These are phyloP conservation scores for Staphylotrichum longicolle DNA, from an alignment of 495 filamentous ascomycete species.

Conservation along the genomic window DNA sequence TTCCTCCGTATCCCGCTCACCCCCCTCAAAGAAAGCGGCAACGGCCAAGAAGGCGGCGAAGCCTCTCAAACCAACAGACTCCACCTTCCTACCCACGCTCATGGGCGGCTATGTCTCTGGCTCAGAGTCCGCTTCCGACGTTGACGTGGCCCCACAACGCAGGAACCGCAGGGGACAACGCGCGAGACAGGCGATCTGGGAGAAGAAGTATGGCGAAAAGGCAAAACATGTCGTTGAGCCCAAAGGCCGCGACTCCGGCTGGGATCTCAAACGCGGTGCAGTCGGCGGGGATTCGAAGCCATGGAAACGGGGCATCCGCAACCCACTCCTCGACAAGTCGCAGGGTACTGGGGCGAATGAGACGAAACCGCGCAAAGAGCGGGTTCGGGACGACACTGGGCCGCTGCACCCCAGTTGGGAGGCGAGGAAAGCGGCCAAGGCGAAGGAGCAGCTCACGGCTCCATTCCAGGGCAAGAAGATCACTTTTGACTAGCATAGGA, in stretches of 20 bases:
- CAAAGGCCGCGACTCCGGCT: conserved; percentile 45
- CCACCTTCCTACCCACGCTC: conserved; percentile 82
- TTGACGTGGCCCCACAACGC: conserved; percentile 46
- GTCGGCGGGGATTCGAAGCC: conserved; percentile 41
- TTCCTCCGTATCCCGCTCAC: conserved; percentile 32
- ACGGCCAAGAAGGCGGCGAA: conserved; percentile 18
- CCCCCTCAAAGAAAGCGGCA: conserved; percentile 41
- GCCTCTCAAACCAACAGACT: conserved; percentile 39
- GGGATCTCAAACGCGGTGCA: conserved; percentile 52
- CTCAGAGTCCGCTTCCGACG: conserved; percentile 63
- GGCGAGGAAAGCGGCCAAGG: conserved; percentile 82
- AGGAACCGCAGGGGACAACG: conserved; percentile 91
- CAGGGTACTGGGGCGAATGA: conserved; percentile 16
- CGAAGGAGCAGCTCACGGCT: conserved; percentile 54
- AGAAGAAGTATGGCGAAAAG: conserved; percentile 73
- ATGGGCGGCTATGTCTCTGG: conserved; percentile 92
- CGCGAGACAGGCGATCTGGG: conserved; percentile 79
- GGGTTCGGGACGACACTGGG: conserved; percentile 58
- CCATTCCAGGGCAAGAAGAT: conserved; percentile 87
- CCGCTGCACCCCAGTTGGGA: conserved; percentile 91
- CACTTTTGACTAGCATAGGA: conserved; percentile 65
- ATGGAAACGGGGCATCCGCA: conserved; percentile 46
- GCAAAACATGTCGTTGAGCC: conserved; percentile 33
- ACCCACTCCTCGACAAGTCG: conserved; percentile 24
- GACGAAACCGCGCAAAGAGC: background rate